These are phyloP conservation scores for Stephania japonica DNA, from an alignment of 164 flowering plant genomes.

Conservation along the genomic window DNA sequence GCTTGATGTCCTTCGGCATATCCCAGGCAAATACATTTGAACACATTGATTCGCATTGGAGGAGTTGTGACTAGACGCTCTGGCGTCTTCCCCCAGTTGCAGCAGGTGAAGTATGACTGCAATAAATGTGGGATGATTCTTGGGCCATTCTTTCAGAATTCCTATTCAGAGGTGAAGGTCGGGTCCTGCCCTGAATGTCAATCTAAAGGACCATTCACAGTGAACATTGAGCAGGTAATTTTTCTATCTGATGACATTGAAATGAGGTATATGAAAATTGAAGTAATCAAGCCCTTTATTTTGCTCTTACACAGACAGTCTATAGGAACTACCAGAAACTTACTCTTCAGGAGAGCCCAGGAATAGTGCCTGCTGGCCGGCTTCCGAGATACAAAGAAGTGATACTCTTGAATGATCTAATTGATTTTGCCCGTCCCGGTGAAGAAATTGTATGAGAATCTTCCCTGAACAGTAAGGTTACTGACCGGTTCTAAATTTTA, in stretches of 20 bases:
- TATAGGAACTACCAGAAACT: slow-evolving; percentile 92
- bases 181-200: slow-evolving; percentile 99
- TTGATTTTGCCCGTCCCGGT: slow-evolving; percentile 99
- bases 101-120: slow-evolving; percentile 92
- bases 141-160: slow-evolving; percentile 96
- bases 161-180: slow-evolving; percentile 93
- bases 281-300: background rate
- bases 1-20: slow-evolving; percentile 1
- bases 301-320: slow-evolving; percentile 52
- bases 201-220: slow-evolving; percentile 97
- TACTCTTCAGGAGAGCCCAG: slow-evolving; percentile 95
- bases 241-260: background rate
- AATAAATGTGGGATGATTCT: slow-evolving; percentile 58
- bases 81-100: slow-evolving; percentile 96
- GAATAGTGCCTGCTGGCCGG: slow-evolving; percentile 91
- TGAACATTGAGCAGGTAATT: slow-evolving; percentile 87
- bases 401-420: slow-evolving; percentile 89
- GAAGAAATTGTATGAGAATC: slow-evolving; percentile 72
- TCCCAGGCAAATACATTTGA: slow-evolving; percentile 90
- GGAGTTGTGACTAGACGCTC: slow-evolving; percentile 96
- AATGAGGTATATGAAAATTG: background rate
- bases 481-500: background rate
- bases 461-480: background rate
- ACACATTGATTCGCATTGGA: slow-evolving; percentile 97
- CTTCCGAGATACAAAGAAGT: slow-evolving; percentile 99